Evolutionary conservation across 495 filamentous ascomycete genomes (phyloP).

Genomic region (Talaromyces adpressus): DNA sequence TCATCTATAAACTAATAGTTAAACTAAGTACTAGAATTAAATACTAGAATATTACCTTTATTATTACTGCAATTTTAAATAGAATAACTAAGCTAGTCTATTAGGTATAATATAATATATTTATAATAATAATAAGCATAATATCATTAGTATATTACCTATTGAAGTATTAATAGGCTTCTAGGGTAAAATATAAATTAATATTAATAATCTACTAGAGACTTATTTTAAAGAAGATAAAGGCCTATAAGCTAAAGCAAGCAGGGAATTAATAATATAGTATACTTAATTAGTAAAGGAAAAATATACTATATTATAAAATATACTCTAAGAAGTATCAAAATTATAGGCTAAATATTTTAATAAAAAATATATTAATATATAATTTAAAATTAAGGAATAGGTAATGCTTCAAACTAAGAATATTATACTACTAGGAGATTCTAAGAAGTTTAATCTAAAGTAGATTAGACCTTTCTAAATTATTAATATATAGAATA

Average conservation of each 20-base stretch:
- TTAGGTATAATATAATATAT: slow-evolving; percentile 13
- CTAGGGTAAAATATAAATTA: not conserved
- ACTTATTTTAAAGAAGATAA: not conserved
- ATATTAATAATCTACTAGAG: not conserved
- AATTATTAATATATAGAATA: too few relatives aligned
- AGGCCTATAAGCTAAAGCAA: too few relatives aligned
- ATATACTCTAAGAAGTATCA: not conserved
- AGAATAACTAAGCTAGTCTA: slow-evolving; percentile 14
- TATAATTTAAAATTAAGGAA: not conserved
- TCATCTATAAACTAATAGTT: slow-evolving; percentile 1
- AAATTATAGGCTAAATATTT: not conserved
- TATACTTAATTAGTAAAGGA: too few relatives aligned
- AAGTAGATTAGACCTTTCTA: too few relatives aligned
- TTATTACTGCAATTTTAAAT: slow-evolving; percentile 13
- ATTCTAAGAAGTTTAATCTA: too few relatives aligned
- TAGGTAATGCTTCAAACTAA: not conserved
- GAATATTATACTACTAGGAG: too few relatives aligned
- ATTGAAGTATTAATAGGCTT: not conserved
- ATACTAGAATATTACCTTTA: slow-evolving; percentile 15
- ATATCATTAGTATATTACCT: not conserved
- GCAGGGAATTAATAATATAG: too few relatives aligned
- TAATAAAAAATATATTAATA: not conserved
- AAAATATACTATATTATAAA: not conserved
- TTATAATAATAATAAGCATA: not conserved
- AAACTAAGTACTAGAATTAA: slow-evolving; percentile 15